Conservation (phyloP, 768 basidiomycete genomes). For the Tremella mesenterica region DNA sequence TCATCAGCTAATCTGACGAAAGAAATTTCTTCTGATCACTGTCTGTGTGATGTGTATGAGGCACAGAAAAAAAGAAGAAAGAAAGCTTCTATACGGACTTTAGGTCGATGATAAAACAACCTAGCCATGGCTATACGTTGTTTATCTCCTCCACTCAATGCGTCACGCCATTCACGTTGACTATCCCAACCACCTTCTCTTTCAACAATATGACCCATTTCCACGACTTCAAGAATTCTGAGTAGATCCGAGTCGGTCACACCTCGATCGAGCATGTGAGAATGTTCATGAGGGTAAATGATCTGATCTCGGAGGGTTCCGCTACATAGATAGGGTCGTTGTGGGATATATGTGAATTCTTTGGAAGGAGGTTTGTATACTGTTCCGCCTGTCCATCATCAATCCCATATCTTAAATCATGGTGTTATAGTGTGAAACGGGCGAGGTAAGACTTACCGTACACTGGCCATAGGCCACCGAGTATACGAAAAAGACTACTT, state of each 20-base stretch:
- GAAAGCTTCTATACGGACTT: slow-evolving; percentile 50
- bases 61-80: background rate
- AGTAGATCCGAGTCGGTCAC: slow-evolving; percentile 67
- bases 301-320: slow-evolving; percentile 94
- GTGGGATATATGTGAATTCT: slow-evolving; percentile 89
- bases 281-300: slow-evolving; percentile 81
- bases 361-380: slow-evolving; percentile 82
- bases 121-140: slow-evolving; percentile 96
- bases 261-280: slow-evolving; percentile 70
- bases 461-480: slow-evolving; percentile 94
- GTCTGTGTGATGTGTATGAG: background rate
- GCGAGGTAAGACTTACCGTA: slow-evolving; percentile 50
- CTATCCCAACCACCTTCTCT: slow-evolving; percentile 94
- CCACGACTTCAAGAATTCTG: slow-evolving; percentile 62
- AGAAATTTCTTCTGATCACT: background rate
- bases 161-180: slow-evolving; percentile 85
- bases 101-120: slow-evolving; percentile 89
- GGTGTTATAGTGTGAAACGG: too few species aligned
- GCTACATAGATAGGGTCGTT: slow-evolving; percentile 85
- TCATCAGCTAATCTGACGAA: background rate
- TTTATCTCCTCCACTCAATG: slow-evolving; percentile 88
- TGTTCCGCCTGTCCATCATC: slow-evolving; percentile 51
- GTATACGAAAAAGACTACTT: slow-evolving; percentile 87
- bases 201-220: slow-evolving; percentile 78
- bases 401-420: background rate